Evolutionary conservation across 1,284 basidiomycete species (phyloP).

Genomic region (Moesziomyces globuligerus): DNA sequence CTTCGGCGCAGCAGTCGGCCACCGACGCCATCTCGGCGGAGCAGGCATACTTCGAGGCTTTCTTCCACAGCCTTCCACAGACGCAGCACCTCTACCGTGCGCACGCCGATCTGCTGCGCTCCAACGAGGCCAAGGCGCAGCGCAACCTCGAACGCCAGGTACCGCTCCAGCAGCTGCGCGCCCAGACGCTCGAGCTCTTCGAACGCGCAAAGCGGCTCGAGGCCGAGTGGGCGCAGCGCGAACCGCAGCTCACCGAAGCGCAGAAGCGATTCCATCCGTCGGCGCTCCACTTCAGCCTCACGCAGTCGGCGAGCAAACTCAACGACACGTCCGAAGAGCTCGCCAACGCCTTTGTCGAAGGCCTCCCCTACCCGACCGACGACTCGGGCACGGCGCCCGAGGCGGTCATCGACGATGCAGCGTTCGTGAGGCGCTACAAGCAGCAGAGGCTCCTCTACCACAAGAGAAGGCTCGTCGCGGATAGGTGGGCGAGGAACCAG

Average conservation of each 20-base stretch:
- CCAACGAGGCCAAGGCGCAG: constrained; percentile 50
- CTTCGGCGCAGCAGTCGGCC: not conserved
- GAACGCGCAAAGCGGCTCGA: constrained; percentile 50
- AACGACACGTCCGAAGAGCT: constrained; percentile 58
- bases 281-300: constrained; percentile 50
- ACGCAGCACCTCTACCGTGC: constrained; percentile 36
- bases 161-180: constrained; percentile 49
- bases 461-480: constrained; percentile 46
- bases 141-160: constrained; percentile 52
- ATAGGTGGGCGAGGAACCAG: constrained; percentile 48
- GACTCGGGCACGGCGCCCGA: constrained; percentile 22
- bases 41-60: constrained; percentile 49
- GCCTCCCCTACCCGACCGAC: constrained; percentile 41
- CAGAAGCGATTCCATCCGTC: constrained; percentile 57
- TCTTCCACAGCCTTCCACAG: constrained; percentile 49
- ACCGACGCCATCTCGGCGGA: constrained; percentile 14
- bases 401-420: constrained; percentile 26
- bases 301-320: constrained; percentile 44
- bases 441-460: constrained; percentile 51
- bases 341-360: constrained; percentile 64
- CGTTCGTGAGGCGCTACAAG: constrained; percentile 55
- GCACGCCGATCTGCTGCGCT: constrained; percentile 43
- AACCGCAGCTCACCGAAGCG: constrained; percentile 47
- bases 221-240: constrained; percentile 40
- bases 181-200: constrained; percentile 53